Evolutionary conservation across 768 basidiomycete species (phyloP), one percentile per base, ranked within the genome.

Genomic region (Saitozyma podzolica): DNA sequence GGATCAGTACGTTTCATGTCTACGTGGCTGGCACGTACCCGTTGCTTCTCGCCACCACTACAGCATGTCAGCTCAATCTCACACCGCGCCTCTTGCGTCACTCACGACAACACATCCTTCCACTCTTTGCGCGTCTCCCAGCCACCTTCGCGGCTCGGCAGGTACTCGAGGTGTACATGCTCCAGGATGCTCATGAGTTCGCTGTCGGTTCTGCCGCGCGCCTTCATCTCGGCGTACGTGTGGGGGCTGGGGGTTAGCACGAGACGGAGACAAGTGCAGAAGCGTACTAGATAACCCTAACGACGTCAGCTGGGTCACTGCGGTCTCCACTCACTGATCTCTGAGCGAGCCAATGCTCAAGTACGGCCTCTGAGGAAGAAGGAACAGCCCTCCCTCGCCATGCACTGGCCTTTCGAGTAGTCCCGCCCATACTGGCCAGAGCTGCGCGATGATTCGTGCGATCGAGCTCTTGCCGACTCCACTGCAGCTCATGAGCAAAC

Each of bases 41-140:
- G 80, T 80, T 98, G 95, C 80, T 96, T 97, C 84, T 97, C 95
- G 0, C 95, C 95, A 0, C 95, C 95, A 69, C 91, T 93, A 72
- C 10, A 41, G 49, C 45, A 51, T 13, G 40, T 60, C 52, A 61
- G 63, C 60, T 9, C 9, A 17, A 14, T 40, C 37, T 29, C 29
- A 29, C 29, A 29, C 29, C 29, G 13, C 14, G 39, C 4, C 29
- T 49, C 9, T 14, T 39, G 54, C 9, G 39, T 50, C 11, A 70
- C 72, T 58, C 53, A 74, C 72, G 75, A 76, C 49, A 95, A 81
- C 50, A 97, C 91, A 80, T 96, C 92, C 66, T 92, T 85, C 94
- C 94, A 98, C 78, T 97, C 94, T 80, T 96, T 97, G 73, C 88
- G 81, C 37, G 91, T 89, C 63, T 83, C 83, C 87, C 91, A 90